Conservation (phyloP, 2,329 filamentous ascomycete species). For the Kalmusia sp. region DNA sequence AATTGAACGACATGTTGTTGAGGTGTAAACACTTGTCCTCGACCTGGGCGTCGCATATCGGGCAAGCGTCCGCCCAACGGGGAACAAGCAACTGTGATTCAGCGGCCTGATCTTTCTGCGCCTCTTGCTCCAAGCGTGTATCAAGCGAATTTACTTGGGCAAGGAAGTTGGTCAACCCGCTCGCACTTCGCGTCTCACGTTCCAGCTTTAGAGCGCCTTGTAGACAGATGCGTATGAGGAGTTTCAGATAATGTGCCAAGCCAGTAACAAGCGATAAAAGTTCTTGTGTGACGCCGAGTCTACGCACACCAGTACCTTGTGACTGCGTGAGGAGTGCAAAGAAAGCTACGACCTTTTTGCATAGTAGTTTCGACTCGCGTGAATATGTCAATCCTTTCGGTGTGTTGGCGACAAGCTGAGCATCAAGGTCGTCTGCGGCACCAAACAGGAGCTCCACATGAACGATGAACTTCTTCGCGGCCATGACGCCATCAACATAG, state of each 20-base stretch:
- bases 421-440: slow-evolving; percentile 85
- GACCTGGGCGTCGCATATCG: slow-evolving; percentile 81
- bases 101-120: slow-evolving; percentile 47
- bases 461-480: slow-evolving; percentile 94
- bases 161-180: slow-evolving; percentile 82
- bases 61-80: slow-evolving; percentile 74
- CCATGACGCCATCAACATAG: slow-evolving; percentile 92
- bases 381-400: slow-evolving; percentile 89
- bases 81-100: slow-evolving; percentile 54
- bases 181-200: slow-evolving; percentile 76
- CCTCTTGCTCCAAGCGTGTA: slow-evolving; percentile 43
- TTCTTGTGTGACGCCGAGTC: slow-evolving; percentile 96
- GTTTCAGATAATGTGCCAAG: slow-evolving; percentile 94
- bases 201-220: slow-evolving; percentile 93
- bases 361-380: slow-evolving; percentile 97
- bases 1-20: slow-evolving; percentile 81
- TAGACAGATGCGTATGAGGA: slow-evolving; percentile 94
- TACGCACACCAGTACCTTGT: slow-evolving; percentile 86
- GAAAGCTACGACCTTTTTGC: slow-evolving; percentile 99
- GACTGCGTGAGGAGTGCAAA: slow-evolving; percentile 94
- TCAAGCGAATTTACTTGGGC: slow-evolving; percentile 87
- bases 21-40: slow-evolving; percentile 89
- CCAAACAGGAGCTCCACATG: slow-evolving; percentile 94
- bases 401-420: slow-evolving; percentile 70
- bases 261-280: slow-evolving; percentile 97